Percentiles rank a stretch among this genome's conserved stretches.
Evolutionary conservation across 108 stramenopile species (phyloP).

Genomic region (Mayamaea pseudoterrestris): DNA sequence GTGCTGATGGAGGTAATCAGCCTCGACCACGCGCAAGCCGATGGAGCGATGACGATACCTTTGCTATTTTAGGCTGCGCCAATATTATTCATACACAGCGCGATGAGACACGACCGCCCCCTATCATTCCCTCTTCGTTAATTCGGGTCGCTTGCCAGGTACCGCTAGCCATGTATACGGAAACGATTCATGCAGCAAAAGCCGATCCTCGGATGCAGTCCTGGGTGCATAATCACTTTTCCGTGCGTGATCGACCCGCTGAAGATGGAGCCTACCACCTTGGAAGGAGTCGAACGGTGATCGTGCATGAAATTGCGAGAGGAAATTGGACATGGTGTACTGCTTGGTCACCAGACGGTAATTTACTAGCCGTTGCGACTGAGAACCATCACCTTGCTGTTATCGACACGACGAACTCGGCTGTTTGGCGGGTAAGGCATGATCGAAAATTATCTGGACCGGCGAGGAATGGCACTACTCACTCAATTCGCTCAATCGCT

Average conservation of each 20-base stretch:
- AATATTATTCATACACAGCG: neutral
- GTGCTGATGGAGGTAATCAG: neutral
- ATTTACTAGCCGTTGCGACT: constrained; percentile 48
- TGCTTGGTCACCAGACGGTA: constrained; percentile 68
- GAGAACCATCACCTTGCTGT: constrained; percentile 60
- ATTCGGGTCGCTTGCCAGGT: neutral
- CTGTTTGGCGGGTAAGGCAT: constrained; percentile 49
- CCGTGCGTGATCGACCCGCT: constrained; percentile 3
- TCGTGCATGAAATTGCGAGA: constrained; percentile 36
- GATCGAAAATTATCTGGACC: constrained; percentile 28
- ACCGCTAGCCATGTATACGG: neutral
- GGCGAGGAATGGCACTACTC: constrained; percentile 25
- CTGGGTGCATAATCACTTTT: constrained; percentile 28
- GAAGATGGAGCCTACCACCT: constrained; percentile 19
- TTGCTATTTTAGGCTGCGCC: neutral
- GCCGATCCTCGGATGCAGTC: constrained; percentile 17
- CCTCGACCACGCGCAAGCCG: neutral
- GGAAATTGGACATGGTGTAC: constrained; percentile 50
- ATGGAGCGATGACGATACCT: neutral
- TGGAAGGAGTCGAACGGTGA: constrained; percentile 26
- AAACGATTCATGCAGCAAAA: neutral
- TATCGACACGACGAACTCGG: constrained; percentile 30
- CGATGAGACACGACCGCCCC: neutral
- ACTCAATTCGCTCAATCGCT: constrained; percentile 54
- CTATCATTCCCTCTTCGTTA: neutral